Evolutionary conservation across 352 stramenopile species (phyloP).

Genomic region (Globisporangium acanthophoron): DNA sequence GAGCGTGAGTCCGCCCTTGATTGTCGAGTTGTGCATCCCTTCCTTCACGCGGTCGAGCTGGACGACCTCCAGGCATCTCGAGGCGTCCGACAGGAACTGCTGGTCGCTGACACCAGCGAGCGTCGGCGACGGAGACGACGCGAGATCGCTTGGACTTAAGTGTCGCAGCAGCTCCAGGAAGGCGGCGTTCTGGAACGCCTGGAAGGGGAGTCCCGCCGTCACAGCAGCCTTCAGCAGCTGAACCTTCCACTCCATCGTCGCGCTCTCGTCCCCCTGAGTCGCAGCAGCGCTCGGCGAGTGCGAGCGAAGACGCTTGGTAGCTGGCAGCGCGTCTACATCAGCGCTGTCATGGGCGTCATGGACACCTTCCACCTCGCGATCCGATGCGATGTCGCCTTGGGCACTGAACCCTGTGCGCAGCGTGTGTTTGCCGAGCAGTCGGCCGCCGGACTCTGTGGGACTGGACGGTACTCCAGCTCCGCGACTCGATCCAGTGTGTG

Average conservation of each 20-base stretch:
- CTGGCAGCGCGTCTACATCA: background rate
- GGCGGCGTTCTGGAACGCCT: conserved; percentile 32
- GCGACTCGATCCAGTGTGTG: background rate
- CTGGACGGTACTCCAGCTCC: background rate
- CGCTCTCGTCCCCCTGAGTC: background rate
- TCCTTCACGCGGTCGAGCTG: conserved; percentile 79
- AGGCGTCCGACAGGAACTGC: conserved; percentile 33
- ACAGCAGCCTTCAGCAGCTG: conserved; percentile 31
- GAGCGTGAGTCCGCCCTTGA: conserved; percentile 73
- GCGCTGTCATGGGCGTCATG: background rate
- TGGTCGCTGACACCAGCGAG: conserved; percentile 24
- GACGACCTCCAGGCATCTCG: conserved; percentile 24
- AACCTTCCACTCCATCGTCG: conserved; percentile 3
- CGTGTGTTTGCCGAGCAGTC: conserved; percentile 1
- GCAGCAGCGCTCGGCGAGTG: background rate
- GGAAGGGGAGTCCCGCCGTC: conserved; percentile 27
- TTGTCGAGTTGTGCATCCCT: conserved; percentile 75
- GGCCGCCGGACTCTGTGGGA: background rate
- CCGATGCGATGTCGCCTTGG: no score
- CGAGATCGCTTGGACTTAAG: background rate
- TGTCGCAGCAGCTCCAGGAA: conserved; percentile 39
- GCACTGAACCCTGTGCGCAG: background rate
- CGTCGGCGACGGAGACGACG: conserved; percentile 1
- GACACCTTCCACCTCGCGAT: no score
- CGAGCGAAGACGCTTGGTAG: conserved; percentile 3